Base-by-base conservation (phyloP, 306 rosid genomes). In the Rosa persica region DNA sequence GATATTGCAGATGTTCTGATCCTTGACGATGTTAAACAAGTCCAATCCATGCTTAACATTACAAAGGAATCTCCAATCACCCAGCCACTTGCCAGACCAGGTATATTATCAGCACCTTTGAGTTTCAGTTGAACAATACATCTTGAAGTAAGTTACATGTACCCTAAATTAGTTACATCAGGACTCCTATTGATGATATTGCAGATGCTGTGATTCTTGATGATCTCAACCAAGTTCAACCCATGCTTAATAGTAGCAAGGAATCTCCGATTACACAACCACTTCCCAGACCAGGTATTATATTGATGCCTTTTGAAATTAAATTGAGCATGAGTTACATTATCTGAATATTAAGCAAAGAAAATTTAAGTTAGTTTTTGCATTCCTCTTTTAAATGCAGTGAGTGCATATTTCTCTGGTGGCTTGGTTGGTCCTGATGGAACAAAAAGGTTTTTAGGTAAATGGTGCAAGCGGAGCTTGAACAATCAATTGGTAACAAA, bases 391-490 rank as follows among this genome's bases (percentile, higher is more conserved):
- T 8, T 36, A 83, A 80, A 34, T 76, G 49, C 88, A 87, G 98
- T 76, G 71, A 88, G 77, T 52, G 16, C 77, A 1, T 88, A 95
- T 73, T 92, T 92, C 84, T 91, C 96, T 77, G 94, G 98, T 73
- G 97, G 97, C 75, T 88, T 95, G 82, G 83, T 86, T 81, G 98
- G 93, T 75, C 96, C 96, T 70, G 97, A 93, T 87, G 99, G 99
- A 81, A 75, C 93, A 60, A 82, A 85, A 48, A 80, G 96, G 77
- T 89, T 66, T 39, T 39, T 93, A 89, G 99, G 97, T 80, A 95
- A 89, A 87, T 92, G 98, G 98, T 95, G 99, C 90, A 95, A 89
- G 73, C 90, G 89, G 52, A 82, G 88, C 42, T 85, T 73, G 81
- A 84, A 76, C 78, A 87, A 78, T 9, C 81, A 67, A 39, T 61